Conservation (phyloP, 1,284 basidiomycete species). For the Waitea zeae region DNA sequence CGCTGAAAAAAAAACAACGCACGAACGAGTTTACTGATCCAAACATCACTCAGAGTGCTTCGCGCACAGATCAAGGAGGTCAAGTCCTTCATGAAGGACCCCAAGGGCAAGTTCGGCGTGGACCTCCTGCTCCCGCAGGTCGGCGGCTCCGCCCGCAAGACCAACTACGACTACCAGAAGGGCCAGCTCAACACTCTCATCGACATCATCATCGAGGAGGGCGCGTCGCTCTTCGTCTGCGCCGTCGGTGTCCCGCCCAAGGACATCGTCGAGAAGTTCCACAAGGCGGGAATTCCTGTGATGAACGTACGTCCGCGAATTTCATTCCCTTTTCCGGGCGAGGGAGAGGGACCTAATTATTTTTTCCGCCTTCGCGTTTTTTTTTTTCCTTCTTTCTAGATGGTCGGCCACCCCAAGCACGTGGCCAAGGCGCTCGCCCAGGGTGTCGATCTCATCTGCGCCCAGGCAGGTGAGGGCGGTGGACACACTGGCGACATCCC, state of each 20-base stretch:
- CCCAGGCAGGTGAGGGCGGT: conserved; percentile 78
- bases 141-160: conserved; percentile 69
- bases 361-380: neutral
- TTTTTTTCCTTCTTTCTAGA: conserved; percentile 21
- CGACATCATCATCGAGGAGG: conserved; percentile 79
- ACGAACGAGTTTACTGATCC: no score
- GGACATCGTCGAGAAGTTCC: conserved; percentile 60
- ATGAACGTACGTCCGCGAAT: conserved; percentile 53
- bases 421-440: conserved; percentile 63
- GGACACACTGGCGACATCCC: conserved; percentile 38
- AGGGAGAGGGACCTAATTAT: no score
- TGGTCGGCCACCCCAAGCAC: conserved; percentile 85
- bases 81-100: conserved; percentile 52
- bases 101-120: conserved; percentile 71
- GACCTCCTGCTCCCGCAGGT: conserved; percentile 75
- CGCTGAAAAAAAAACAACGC: no score
- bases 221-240: conserved; percentile 69
- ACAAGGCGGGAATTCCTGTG: conserved; percentile 63
- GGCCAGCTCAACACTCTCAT: conserved; percentile 62
- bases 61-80: conserved; percentile 58
- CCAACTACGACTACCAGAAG: conserved; percentile 32
- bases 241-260: conserved; percentile 75
- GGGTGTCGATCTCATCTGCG: conserved; percentile 79
- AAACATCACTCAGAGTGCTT: no score
- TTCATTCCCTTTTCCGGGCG: no score